Evolutionary conservation across 1,139 yeast species (phyloP).

Genomic region (Insectozyma bohioensis): DNA sequence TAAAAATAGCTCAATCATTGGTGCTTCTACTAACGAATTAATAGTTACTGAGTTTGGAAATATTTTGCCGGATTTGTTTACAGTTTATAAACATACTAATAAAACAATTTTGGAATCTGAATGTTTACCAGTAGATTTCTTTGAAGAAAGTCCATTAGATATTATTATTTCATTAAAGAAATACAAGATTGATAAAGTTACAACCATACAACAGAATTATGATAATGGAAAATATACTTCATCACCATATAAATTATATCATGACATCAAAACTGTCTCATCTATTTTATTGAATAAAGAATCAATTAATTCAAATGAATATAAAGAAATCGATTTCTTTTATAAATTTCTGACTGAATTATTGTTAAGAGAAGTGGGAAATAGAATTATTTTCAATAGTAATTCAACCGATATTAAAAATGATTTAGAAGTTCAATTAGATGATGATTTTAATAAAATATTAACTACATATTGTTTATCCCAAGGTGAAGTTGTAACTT

Average conservation of each 20-base stretch:
- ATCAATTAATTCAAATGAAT: constrained; percentile 56
- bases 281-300: constrained; percentile 48
- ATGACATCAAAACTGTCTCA: constrained; percentile 70
- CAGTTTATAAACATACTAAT: constrained; percentile 36
- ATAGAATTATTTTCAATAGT: constrained; percentile 26
- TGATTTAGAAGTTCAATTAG: constrained; percentile 33
- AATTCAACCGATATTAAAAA: constrained; percentile 12
- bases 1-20: not conserved
- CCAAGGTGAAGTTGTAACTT: constrained; percentile 63
- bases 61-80: constrained; percentile 21
- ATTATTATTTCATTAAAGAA: constrained; percentile 43
- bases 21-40: no score
- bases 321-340: constrained; percentile 62
- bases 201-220: constrained; percentile 23
- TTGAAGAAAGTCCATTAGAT: constrained; percentile 41
- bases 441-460: constrained; percentile 66
- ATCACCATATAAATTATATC: constrained; percentile 56
- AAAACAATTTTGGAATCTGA: constrained; percentile 32
- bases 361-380: constrained; percentile 66
- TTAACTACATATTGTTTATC: constrained; percentile 55
- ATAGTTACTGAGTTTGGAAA: no score
- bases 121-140: constrained; percentile 45
- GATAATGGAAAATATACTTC: constrained; percentile 34
- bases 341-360: constrained; percentile 71
- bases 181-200: constrained; percentile 20